A percentile compares a stretch with the other conserved stretches of the same genome.
phyloP scores from a whole-genome alignment of 2,329 filamentous ascomycete species.

The Microcera coccophila region DNA sequence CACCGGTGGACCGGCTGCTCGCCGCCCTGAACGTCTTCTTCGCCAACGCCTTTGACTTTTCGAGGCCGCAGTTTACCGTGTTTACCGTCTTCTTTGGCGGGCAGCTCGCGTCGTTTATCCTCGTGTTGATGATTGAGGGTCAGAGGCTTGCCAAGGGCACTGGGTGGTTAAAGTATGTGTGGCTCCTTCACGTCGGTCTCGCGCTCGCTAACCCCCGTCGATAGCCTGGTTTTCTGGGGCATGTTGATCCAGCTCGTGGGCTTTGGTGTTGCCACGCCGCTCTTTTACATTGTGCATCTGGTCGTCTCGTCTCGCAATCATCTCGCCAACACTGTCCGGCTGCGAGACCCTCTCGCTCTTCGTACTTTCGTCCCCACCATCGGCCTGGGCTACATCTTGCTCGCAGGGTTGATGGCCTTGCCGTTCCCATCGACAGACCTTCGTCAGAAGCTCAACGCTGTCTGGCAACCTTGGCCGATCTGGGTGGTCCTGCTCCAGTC shows the following conservation, averaged over 20 bases:
- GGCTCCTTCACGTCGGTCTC: background rate
- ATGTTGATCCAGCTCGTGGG: slow-evolving; percentile 19
- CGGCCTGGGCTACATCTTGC: slow-evolving; percentile 20
- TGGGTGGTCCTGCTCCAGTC: slow-evolving; percentile 14
- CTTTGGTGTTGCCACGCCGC: slow-evolving; percentile 20
- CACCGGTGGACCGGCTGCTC: slow-evolving; percentile 15
- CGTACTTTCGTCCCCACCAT: slow-evolving; percentile 19
- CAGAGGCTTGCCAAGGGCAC: slow-evolving; percentile 12
- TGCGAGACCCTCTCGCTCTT: slow-evolving; percentile 18
- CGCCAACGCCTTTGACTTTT: slow-evolving; percentile 21
- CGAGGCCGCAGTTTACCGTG: slow-evolving; percentile 19
- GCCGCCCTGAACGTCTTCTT: slow-evolving; percentile 20
- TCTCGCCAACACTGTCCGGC: slow-evolving; percentile 9
- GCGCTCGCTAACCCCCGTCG: background rate
- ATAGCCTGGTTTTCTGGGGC: slow-evolving; percentile 22
- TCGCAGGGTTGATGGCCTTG: slow-evolving; percentile 14
- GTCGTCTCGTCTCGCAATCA: slow-evolving; percentile 12
- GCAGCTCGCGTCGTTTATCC: slow-evolving; percentile 18
- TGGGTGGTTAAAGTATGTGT: slow-evolving; percentile 19
- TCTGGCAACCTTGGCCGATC: slow-evolving; percentile 22
- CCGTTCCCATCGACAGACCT: slow-evolving; percentile 17
- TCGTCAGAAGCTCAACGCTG: slow-evolving; percentile 19
- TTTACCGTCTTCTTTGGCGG: slow-evolving; percentile 20
- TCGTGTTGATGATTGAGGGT: slow-evolving; percentile 19
- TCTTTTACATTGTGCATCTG: slow-evolving; percentile 21